Conservation (phyloP, 257 asterid species). For the Solanum dulcamara region DNA sequence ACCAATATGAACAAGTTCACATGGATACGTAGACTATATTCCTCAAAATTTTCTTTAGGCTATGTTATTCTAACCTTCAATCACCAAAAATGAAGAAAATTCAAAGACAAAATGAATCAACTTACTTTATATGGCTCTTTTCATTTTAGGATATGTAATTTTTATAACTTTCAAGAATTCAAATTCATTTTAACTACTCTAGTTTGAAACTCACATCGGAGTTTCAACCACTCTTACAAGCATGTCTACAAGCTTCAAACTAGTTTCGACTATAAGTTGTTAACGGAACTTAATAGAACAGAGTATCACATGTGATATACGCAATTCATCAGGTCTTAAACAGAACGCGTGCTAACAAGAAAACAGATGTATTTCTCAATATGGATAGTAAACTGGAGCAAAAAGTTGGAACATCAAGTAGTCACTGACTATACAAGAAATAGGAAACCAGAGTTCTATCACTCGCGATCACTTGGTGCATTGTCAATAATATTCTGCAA, state of each 20-base stretch:
- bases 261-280: neutral
- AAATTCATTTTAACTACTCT: neutral
- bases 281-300: neutral
- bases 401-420: neutral
- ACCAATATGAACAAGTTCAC: neutral
- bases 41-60: neutral
- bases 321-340: neutral
- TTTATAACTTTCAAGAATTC: neutral
- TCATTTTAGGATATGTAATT: neutral
- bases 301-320: neutral
- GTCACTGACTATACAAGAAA: neutral
- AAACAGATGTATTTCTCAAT: neutral
- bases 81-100: neutral
- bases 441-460: neutral
- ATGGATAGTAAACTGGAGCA: neutral
- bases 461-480: neutral
- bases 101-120: neutral
- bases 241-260: neutral
- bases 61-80: neutral
- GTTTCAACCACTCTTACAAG: neutral
- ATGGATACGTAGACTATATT: neutral
- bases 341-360: neutral
- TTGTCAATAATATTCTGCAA: neutral
- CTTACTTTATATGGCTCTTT: neutral
- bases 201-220: neutral